Evolutionary conservation across 1,284 basidiomycete genomes (phyloP).

Genomic region (Cerioporus squamosus): DNA sequence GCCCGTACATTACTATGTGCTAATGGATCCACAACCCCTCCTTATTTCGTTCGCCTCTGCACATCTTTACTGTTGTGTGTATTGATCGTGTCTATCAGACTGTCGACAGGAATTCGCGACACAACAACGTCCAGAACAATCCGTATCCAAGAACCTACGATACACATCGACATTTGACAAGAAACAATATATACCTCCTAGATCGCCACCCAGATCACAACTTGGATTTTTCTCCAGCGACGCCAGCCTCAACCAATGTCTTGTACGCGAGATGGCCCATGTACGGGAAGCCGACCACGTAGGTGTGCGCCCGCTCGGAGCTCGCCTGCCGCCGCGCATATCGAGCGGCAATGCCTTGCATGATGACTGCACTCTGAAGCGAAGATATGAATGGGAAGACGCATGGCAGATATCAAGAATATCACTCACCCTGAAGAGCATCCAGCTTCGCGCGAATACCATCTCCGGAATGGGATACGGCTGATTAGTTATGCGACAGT

Average conservation of each 20-base stretch:
- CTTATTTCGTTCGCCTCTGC: neutral
- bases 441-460: constrained; percentile 84
- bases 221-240: constrained; percentile 19
- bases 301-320: constrained; percentile 22
- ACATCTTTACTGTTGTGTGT: no score
- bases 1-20: constrained; percentile 9
- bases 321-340: constrained; percentile 28
- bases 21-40: constrained; percentile 6
- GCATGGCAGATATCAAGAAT: neutral
- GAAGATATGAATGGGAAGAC: neutral
- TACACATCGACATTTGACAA: no score
- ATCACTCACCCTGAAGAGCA: constrained; percentile 77
- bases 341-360: constrained; percentile 93
- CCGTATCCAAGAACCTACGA: no score
- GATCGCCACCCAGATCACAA: constrained; percentile 1
- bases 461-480: constrained; percentile 78
- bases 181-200: no score
- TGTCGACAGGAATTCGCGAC: no score
- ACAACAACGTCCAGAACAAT: no score
- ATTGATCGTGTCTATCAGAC: no score
- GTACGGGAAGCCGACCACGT: constrained; percentile 22
- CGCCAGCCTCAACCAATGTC: constrained; percentile 23
- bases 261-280: constrained; percentile 23
- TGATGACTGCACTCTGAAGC: constrained; percentile 78
- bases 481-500: constrained; percentile 63